Conservation (phyloP, 1,139 yeast species). For the Magnusiomyces sp. region DNA sequence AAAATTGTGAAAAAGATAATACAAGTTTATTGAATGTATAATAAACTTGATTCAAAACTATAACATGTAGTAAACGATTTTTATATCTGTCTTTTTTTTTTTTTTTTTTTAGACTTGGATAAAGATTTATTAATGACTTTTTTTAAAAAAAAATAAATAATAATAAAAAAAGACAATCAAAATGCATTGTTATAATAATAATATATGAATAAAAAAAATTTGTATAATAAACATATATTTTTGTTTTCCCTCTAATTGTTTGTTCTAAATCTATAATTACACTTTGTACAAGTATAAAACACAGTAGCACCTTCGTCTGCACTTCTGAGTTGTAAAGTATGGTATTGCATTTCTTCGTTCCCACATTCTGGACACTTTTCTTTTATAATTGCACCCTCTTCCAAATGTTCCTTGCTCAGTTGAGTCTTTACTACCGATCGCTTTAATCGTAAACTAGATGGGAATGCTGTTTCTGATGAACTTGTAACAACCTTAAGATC, state of each 20-base stretch:
- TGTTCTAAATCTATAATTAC: conserved; percentile 91
- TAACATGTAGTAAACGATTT: no score
- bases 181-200: no score
- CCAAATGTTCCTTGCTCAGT: conserved; percentile 66
- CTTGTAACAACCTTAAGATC: conserved; percentile 78
- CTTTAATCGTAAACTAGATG: conserved; percentile 71
- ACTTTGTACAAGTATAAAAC: conserved; percentile 87
- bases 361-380: conserved; percentile 98
- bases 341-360: conserved; percentile 95
- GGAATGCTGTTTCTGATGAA: conserved; percentile 87
- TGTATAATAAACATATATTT: not conserved
- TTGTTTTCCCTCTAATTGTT: conserved; percentile 56
- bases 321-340: conserved; percentile 88
- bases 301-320: conserved; percentile 86
- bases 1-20: no score
- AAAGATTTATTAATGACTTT: no score
- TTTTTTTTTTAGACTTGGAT: no score
- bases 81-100: no score
- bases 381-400: conserved; percentile 82
- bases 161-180: no score
- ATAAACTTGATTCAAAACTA: no score
- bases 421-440: conserved; percentile 85
- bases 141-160: no score
- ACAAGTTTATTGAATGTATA: no score
- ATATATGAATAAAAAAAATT: no score